phyloP scores from a whole-genome alignment of 768 basidiomycete species.

The Pisolithus orientalis region DNA sequence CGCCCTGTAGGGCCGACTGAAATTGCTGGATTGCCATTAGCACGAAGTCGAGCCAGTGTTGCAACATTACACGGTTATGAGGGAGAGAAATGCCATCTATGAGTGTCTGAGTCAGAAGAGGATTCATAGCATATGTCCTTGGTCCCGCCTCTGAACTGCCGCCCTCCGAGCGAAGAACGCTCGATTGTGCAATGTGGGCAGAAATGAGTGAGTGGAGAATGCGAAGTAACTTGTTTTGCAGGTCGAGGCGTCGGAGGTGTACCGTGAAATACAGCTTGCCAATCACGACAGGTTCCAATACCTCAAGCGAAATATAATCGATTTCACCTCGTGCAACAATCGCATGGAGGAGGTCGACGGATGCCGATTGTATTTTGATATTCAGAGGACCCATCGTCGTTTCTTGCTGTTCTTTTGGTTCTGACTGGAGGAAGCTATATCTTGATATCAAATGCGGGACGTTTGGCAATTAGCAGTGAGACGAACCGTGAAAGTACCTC shows the following conservation, averaged over 20 bases:
- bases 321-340: constrained; percentile 80
- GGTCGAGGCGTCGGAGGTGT: constrained; percentile 63
- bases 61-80: constrained; percentile 73
- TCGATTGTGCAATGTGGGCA: constrained; percentile 31
- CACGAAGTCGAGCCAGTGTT: constrained; percentile 97
- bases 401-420: constrained; percentile 48
- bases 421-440: constrained; percentile 68
- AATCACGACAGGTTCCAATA: constrained; percentile 65
- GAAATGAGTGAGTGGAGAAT: constrained; percentile 83
- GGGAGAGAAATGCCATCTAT: constrained; percentile 69
- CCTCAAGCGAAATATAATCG: constrained; percentile 50
- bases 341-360: constrained; percentile 78
- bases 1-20: constrained; percentile 58
- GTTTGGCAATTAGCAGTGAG: background rate
- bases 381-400: constrained; percentile 58
- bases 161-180: constrained; percentile 22
- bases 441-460: constrained; percentile 2
- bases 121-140: constrained; percentile 49
- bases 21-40: constrained; percentile 87
- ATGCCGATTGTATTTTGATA: constrained; percentile 59
- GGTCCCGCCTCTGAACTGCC: constrained; percentile 24
- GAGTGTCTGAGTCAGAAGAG: constrained; percentile 70
- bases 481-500: constrained; percentile 68
- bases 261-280: constrained; percentile 71
- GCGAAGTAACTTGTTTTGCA: constrained; percentile 92